Base-by-base conservation (phyloP, 257 asterid genomes). In the Orobanche coerulescens region DNA sequence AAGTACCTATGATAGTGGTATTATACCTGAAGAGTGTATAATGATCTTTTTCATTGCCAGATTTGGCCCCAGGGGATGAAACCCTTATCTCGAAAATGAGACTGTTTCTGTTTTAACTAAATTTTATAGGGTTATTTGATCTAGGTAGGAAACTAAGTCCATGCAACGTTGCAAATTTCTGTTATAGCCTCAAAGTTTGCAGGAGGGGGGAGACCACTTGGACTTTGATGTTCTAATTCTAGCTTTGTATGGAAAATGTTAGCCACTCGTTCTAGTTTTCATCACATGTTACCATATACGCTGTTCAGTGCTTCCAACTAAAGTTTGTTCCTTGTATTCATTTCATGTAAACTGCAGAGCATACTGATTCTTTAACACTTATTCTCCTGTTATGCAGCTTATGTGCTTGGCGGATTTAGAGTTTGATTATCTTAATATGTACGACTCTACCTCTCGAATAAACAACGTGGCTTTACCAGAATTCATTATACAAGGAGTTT, bases 371-470 rank as follows among this genome's bases (percentile, higher is more conserved):
- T 33, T 28, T 49, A 39, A 67, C 66, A 23, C 47, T 55, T 24
- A 51, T 30, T 43, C 12, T 36, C 44, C 24, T 71, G 54, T 20
- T 25, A 18, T 75, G 82, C 97, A 91, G 97, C 90, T 91, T 3
- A 79, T 87, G 76, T 82, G 95, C 73, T 83, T 91, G 76, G 83
- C 94, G 33, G 97, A 91, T 82, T 82, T 91, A 63, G 97, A 91
- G 73, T 79, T 79, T 23, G 97, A 91, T 76, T 85, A 85, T 62
- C 83, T 85, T 78, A 91, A 91, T 67, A 94, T 95, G 7, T 91
- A 91, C 13, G 96, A 91, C 68, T 75, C 97, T 2, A 87, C 97
- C 16, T 77, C 83, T 66, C 87, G 92, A 72, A 83, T 91, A 74
- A 91, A 91, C 83, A 74, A 39, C 58, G 78, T 83, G 62, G 75